A percentile compares a stretch with the other conserved stretches of the same genome.
phyloP scores from a whole-genome alignment of 148 eudicot species.

The Dianthus caryophyllus region DNA sequence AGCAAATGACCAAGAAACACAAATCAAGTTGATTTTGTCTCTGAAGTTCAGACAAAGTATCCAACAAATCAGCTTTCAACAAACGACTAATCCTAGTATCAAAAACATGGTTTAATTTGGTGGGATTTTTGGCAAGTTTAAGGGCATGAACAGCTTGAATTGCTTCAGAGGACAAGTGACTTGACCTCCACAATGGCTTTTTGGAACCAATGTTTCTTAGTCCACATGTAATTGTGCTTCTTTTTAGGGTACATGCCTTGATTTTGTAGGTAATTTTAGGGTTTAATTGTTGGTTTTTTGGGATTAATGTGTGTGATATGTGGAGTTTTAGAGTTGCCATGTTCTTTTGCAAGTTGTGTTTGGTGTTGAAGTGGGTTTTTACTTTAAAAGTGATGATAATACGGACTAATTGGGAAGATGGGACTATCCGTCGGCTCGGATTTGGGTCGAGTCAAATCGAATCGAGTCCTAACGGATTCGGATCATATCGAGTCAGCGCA shows the following conservation, averaged over 20 bases:
- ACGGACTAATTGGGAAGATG: no score
- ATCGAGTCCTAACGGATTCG: no score
- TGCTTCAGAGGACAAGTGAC: constrained; percentile 52
- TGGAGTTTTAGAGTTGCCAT: constrained; percentile 35
- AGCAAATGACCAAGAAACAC: constrained; percentile 39
- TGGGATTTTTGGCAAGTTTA: constrained; percentile 43
- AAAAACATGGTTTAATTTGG: constrained; percentile 41
- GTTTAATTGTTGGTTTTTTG: constrained; percentile 20
- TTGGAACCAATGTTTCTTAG: constrained; percentile 42
- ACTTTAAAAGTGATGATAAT: not conserved
- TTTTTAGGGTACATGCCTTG: constrained; percentile 5
- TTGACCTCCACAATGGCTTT: constrained; percentile 56
- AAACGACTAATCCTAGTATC: constrained; percentile 37
- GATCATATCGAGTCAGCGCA: no score
- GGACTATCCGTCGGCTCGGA: no score
- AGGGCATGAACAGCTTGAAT: constrained; percentile 64
- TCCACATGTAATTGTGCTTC: constrained; percentile 33
- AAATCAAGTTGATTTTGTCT: constrained; percentile 50
- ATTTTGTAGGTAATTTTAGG: not conserved
- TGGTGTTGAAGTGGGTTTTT: not conserved
- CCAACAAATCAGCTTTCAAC: constrained; percentile 64
- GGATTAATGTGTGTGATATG: constrained; percentile 19
- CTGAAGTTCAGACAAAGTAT: constrained; percentile 55
- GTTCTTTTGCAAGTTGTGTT: constrained; percentile 4
- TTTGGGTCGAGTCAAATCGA: no score